phyloP scores from a whole-genome alignment of 306 rosid species.

The Fragaria nilgerrensis region DNA sequence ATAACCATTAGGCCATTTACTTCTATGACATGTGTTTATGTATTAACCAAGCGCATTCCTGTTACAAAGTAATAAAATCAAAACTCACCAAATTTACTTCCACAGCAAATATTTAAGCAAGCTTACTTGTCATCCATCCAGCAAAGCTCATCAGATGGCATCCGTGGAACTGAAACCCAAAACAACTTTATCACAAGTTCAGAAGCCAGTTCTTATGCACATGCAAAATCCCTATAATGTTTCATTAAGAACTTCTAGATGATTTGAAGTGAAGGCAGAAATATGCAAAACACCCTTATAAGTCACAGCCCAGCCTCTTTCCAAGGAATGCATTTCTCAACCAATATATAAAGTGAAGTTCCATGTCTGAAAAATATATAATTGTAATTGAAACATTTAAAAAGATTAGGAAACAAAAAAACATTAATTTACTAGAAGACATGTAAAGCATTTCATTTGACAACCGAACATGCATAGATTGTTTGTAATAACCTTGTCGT shows the following conservation, averaged over 20 bases:
- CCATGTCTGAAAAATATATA: not conserved
- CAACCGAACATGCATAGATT: slow-evolving; percentile 2
- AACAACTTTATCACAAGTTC: not conserved
- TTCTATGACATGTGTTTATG: not conserved
- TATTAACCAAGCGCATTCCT: not conserved
- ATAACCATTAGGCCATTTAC: not conserved
- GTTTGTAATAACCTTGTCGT: slow-evolving; percentile 12
- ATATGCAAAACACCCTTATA: not conserved
- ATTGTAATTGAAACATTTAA: not conserved
- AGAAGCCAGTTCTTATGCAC: not conserved
- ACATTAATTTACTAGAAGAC: not conserved
- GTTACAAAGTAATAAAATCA: not conserved
- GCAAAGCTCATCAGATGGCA: not conserved
- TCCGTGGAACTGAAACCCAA: not conserved
- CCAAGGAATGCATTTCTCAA: not conserved
- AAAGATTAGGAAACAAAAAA: not conserved
- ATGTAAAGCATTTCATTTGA: not conserved
- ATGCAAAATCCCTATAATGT: not conserved
- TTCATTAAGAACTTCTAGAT: not conserved
- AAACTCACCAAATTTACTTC: not conserved
- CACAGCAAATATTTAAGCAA: not conserved
- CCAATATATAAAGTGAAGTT: not conserved
- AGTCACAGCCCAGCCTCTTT: slow-evolving; percentile 1
- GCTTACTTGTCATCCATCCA: not conserved
- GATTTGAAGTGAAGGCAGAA: not conserved